phyloP scores from a whole-genome alignment of 176 grass and related monocot species.

The Hordeum marinum region DNA sequence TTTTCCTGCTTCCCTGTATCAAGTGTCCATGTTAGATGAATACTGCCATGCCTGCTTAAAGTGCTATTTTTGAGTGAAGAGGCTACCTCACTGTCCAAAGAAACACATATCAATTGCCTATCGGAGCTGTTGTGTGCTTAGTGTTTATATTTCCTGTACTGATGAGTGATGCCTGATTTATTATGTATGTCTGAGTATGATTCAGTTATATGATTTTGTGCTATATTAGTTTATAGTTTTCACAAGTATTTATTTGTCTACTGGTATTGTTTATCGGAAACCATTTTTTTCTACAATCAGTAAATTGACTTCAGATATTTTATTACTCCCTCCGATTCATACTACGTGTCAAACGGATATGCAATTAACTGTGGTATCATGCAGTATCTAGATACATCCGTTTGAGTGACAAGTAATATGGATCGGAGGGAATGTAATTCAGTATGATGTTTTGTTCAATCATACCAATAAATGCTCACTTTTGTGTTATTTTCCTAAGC shows the following conservation, averaged over 20 bases:
- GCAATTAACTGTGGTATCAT: no score
- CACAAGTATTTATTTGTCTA: not conserved
- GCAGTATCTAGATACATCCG: no score
- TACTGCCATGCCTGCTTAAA: not conserved
- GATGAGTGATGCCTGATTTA: not conserved
- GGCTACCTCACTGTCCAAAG: not conserved
- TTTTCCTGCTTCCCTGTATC: not conserved
- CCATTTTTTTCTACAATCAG: not conserved
- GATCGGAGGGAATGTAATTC: not conserved
- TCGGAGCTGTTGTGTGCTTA: not conserved
- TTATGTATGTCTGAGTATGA: not conserved
- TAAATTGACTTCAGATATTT: not conserved
- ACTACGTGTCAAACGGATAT: no score
- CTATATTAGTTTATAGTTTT: not conserved
- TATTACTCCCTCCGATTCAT: not conserved
- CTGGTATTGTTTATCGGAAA: not conserved
- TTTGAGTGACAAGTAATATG: no score
- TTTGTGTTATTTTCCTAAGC: not conserved
- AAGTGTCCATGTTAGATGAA: not conserved
- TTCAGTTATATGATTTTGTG: not conserved
- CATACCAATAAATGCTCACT: not conserved
- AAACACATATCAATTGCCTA: not conserved
- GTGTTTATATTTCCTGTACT: slow-evolving; percentile 2
- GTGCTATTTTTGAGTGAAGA: not conserved
- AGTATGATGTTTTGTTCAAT: not conserved